phyloP scores from a whole-genome alignment of 768 basidiomycete genomes.

The Russula ochroleuca region DNA sequence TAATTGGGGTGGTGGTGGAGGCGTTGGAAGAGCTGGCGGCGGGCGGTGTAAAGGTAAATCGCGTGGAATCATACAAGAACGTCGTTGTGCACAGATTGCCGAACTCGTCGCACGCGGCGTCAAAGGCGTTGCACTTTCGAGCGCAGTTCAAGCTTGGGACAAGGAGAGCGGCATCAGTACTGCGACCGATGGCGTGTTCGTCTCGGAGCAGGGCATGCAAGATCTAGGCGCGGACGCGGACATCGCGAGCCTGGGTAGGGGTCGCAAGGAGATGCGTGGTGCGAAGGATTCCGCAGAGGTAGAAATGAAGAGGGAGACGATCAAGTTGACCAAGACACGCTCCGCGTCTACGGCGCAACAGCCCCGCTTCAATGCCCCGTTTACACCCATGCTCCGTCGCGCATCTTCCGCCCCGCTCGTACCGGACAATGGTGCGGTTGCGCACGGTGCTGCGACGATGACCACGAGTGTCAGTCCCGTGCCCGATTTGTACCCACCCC shows the following conservation, averaged over 20 bases:
- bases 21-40: background rate
- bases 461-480: background rate
- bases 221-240: background rate
- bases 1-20: background rate
- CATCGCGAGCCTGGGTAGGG: background rate
- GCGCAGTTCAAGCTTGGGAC: slow-evolving; percentile 62
- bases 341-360: slow-evolving; percentile 26
- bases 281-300: background rate
- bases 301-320: background rate
- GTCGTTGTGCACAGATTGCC: slow-evolving; percentile 62
- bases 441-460: background rate
- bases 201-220: slow-evolving; percentile 15
- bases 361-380: slow-evolving; percentile 44
- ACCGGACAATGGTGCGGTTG: background rate
- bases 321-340: slow-evolving; percentile 17
- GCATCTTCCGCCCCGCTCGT: slow-evolving; percentile 45
- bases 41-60: slow-evolving; percentile 27
- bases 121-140: slow-evolving; percentile 56
- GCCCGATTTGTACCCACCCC: slow-evolving; percentile 15
- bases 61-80: slow-evolving; percentile 50
- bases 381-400: slow-evolving; percentile 64
- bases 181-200: slow-evolving; percentile 29
- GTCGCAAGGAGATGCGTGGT: slow-evolving; percentile 10
- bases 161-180: slow-evolving; percentile 31
- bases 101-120: slow-evolving; percentile 63